Base-by-base conservation (phyloP, 2,329 filamentous ascomycete species). In the Calonectria ilicicola region DNA sequence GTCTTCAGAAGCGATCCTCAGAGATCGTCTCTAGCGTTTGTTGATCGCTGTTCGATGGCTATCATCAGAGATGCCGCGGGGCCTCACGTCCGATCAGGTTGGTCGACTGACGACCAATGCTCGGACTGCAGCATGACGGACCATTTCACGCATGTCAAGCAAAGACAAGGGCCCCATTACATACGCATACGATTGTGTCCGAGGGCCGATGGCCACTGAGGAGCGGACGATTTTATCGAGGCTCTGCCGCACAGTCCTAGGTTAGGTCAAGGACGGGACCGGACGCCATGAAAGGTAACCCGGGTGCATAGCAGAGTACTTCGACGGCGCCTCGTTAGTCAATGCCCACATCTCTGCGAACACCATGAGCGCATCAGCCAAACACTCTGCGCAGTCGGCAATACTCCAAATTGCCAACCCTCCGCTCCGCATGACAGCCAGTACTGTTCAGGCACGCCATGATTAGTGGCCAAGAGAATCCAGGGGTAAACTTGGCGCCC, bases 401-500 rank as follows among this genome's bases (percentile, higher is more conserved):
- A 12, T 35, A 35, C 8, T 60, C 32, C 53, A 60, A 60, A 60
- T 60, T 60, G 23, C 32, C 32, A 60, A 60, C n/a, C 53, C 53
- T 60, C 29, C 32, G 38, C 38, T 32, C 53, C 53, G 53, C 53
- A 60, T 60, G 53, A 60, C 53, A 40, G 32, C 35, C 53, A 60
- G 35, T 60, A 26, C 53, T 60, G 53, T 60, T 27, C 53, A 60
- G 53, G 53, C 53, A 60, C 53, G 32, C 53, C 53, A 60, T 60
- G 53, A 12, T 40, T 60, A 60, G 53, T 44, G 58, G 40, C 58
- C 58, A 63, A 63, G 53, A 60, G n/a, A 63, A 63, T 63, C 58
- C 58, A 63, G 58, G 58, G 58, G 58, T 63, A 63, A 63, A 63
- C 38, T 63, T 63, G 38, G 58, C 58, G 38, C 58, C 58, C 58